Base-by-base conservation (phyloP, 2,329 filamentous ascomycete genomes). In the Talaromyces sp. region DNA sequence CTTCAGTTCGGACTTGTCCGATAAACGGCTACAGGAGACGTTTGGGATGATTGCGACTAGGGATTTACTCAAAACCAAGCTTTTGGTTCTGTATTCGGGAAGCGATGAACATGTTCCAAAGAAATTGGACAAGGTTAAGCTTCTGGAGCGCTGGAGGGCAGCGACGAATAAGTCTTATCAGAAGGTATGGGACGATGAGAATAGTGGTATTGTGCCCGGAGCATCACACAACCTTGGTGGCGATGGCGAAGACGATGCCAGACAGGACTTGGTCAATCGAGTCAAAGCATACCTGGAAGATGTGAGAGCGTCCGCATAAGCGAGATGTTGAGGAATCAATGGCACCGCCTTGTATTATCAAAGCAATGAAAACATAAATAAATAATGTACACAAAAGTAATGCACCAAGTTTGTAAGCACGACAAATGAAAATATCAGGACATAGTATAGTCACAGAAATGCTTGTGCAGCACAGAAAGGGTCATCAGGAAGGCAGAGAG, bases 1-100 rank as follows among this genome's bases (percentile, higher is more conserved):
- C 73, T 97, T 96, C 79, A 93, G 90, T n/a, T 88, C 87, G 2
- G 91, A 95, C 73, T 79, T 95, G n/a, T 76, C 80, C 0, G 84
- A 86, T 49, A 81, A 85, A 36, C 80, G 82, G 19, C 79, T 93
- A 6, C 72, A 77, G 27, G 75, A 75, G 15, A 89, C 89, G n/a
- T 97, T 94, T 84, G 85, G 88, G 3, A 79, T 72, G 68, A 75
- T 84, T 43, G 70, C 72, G 1, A 61, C 72, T 22, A 69, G 72
- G 15, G 79, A 78, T 0, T 60, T 82, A 19, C 56, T 82, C 63
- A 74, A 71, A 65, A 72, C 72, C 4, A 79, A 74, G 58, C 63
- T 82, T 64, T 72, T 83, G 69, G 77, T 81, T 15, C 68, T 84
- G 51, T 79, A 80, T 49, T 82, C 81, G 0, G 82, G 80, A 1